These are phyloP conservation scores for Neonectria hederae DNA, from an alignment of 2,329 filamentous ascomycete species.

Conservation along the genomic window DNA sequence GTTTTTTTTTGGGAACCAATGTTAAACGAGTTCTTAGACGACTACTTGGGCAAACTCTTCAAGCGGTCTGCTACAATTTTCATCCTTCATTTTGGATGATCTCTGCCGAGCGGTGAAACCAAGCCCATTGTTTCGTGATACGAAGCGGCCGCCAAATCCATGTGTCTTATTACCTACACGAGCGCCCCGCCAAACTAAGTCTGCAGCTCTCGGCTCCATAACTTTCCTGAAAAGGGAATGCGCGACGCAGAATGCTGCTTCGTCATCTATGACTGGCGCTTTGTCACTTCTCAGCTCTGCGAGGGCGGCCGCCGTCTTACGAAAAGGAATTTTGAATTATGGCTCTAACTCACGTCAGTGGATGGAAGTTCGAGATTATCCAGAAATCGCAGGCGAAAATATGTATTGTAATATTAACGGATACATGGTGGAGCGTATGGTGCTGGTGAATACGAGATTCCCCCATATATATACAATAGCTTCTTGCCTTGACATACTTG, in stretches of 20 bases:
- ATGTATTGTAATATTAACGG: neutral
- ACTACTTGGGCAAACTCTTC: neutral
- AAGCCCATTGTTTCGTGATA: neutral
- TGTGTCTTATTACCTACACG: neutral
- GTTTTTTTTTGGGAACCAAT: neutral
- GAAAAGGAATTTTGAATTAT: neutral
- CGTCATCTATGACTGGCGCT: slow-evolving; percentile 12
- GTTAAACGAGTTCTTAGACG: neutral
- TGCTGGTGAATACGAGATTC: neutral
- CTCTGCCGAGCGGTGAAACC: neutral
- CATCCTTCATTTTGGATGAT: neutral
- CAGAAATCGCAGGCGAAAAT: neutral
- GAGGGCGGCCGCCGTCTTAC: neutral
- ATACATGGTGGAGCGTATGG: neutral
- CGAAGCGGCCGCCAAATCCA: neutral
- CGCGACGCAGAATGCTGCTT: neutral
- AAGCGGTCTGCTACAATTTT: neutral
- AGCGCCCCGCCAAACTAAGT: slow-evolving; percentile 1
- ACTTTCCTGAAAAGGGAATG: neutral
- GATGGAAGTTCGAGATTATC: neutral
- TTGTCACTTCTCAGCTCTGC: neutral
- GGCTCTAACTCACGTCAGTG: neutral
- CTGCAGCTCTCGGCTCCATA: neutral
- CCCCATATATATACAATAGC: neutral
- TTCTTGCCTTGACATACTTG: neutral